Evolutionary conservation across 2,329 filamentous ascomycete species (phyloP), one percentile per base, ranked within the genome.

Genomic region (Xylariaceae sp.): DNA sequence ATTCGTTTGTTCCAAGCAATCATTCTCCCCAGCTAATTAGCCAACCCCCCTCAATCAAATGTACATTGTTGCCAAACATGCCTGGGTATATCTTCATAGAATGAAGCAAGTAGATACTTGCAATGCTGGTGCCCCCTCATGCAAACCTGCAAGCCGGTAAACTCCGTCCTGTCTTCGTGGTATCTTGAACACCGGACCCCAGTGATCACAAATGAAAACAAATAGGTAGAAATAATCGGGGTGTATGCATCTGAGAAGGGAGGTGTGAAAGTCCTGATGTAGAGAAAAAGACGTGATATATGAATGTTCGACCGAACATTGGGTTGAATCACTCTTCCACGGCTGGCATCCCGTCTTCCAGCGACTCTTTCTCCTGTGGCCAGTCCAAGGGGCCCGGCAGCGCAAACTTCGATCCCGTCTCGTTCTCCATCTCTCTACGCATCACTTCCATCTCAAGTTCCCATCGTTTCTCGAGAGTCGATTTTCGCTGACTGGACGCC

Each of bases 361-460:
- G 47, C 7, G 45, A 20, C 7, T 68, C 67, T 26, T 60, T 66
- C 21, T 72, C 68, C n/a, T 69, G 61, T 3, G 73, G 71, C 80
- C 79, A 82, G 32, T 71, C 67, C 2, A 79, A 70, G 16, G 72
- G 63, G 3, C 64, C 57, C 57, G 79, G 63, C 1, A 69, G 61
- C 2, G 74, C 79, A 60, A 79, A 86, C 55, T 64, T 70, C 26
- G 77, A 59, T 1, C 76, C 75, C 7, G 75, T 73, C 49, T 74
- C 68, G 12, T 70, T 69, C 63, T 84, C 81, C 46, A 86, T 66
- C 64, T 83, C 79, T 57, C 75, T 79, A 57, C 82, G 76, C 56
- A 83, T 69, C 16, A 87, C 77, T 61, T 83, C 79, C 48, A 79
- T 79, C 19, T 74, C 74, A 7, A 87, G 66, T 26, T 71, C 68